phyloP scores from a whole-genome alignment of 1,284 basidiomycete species.

The Rhodotorula sp. region DNA sequence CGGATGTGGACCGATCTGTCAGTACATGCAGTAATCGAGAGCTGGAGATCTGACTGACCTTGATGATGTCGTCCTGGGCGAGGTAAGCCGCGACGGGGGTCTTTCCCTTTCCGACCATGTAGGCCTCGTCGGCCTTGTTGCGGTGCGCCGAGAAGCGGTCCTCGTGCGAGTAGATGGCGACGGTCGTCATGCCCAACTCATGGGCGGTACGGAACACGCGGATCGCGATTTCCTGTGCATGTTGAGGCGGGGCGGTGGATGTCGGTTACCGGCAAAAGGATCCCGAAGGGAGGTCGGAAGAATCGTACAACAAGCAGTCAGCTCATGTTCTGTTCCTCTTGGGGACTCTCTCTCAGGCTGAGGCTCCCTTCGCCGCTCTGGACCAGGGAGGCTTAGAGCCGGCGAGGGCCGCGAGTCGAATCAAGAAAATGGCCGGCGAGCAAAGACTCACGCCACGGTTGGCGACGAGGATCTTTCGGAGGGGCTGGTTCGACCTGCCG shows the following conservation, averaged over 20 bases:
- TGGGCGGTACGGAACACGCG: constrained; percentile 98
- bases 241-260: neutral
- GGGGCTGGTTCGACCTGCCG: constrained; percentile 16
- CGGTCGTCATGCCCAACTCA: constrained; percentile 98
- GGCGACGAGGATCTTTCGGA: constrained; percentile 60
- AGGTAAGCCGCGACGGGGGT: constrained; percentile 96
- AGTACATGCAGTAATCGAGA: constrained; percentile 52
- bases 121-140: constrained; percentile 99
- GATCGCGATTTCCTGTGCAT: constrained; percentile 89
- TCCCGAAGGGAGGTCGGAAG: neutral
- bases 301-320: neutral
- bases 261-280: too few relatives aligned
- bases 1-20: too few relatives aligned
- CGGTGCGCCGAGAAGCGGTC: constrained; percentile 96
- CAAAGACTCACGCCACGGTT: constrained; percentile 76
- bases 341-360: neutral
- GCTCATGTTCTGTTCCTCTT: neutral
- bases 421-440: neutral
- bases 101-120: constrained; percentile 93
- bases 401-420: neutral
- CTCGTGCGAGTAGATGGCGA: constrained; percentile 96
- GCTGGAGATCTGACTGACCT: constrained; percentile 52
- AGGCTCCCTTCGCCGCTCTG: neutral
- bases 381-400: neutral
- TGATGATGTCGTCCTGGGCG: constrained; percentile 93